These are phyloP conservation scores for Dunaliella primolecta DNA, from an alignment of 139 green algal genomes.

Conservation along the genomic window DNA sequence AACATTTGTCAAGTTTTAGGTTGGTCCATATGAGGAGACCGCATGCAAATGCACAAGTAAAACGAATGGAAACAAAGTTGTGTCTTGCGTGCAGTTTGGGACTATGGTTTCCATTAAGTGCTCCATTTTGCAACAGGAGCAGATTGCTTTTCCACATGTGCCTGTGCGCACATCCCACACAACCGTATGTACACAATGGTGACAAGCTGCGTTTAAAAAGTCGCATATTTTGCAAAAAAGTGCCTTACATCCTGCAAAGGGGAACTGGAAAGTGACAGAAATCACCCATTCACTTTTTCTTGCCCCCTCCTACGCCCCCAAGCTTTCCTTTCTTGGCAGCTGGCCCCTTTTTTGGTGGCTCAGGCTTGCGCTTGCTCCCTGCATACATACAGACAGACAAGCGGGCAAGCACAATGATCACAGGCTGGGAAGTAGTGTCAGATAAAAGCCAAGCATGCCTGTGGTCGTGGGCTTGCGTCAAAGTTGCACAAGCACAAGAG, in stretches of 20 bases:
- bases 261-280: no score
- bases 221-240: neutral
- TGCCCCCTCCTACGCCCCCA: constrained; percentile 36
- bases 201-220: neutral
- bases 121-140: neutral
- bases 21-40: neutral
- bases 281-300: constrained; percentile 21
- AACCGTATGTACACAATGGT: neutral
- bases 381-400: neutral
- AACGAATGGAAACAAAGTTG: no score
- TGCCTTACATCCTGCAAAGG: no score
- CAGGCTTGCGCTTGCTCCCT: constrained; percentile 30
- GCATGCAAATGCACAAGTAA: neutral
- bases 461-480: neutral
- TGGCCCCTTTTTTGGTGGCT: constrained; percentile 4
- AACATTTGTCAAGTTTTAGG: neutral
- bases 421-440: neutral
- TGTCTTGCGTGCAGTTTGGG: no score
- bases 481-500: no score
- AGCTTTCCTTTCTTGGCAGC: constrained; percentile 46
- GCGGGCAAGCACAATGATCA: neutral
- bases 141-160: neutral
- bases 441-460: neutral
- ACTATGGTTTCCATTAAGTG: neutral
- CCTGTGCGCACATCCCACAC: neutral